These are phyloP conservation scores for Ophiostoma quercus DNA, from an alignment of 2,329 filamentous ascomycete genomes.

Conservation along the genomic window DNA sequence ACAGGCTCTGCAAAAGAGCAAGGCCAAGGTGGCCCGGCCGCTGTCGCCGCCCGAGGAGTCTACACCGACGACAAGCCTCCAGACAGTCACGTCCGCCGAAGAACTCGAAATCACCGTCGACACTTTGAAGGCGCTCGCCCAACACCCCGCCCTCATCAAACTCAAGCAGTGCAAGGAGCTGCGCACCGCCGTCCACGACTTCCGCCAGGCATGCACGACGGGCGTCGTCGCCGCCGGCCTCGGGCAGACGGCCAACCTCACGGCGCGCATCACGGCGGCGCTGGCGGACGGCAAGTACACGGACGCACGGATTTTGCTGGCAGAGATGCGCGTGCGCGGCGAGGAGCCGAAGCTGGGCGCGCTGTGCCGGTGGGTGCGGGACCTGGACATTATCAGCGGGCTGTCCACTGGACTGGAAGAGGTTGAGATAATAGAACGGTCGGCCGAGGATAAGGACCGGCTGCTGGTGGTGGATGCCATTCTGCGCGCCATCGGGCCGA, in stretches of 20 bases:
- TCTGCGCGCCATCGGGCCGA: conserved; percentile 57
- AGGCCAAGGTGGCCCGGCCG: conserved; percentile 5
- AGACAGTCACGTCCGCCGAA: conserved; percentile 54
- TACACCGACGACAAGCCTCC: conserved; percentile 39
- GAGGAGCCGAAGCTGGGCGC: conserved; percentile 63
- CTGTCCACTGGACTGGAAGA: conserved; percentile 45
- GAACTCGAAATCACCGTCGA: conserved; percentile 64
- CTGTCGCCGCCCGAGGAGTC: conserved; percentile 8
- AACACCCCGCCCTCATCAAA: conserved; percentile 60
- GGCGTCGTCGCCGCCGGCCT: conserved; percentile 55
- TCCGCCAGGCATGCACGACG: conserved; percentile 63
- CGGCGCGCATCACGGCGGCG: conserved; percentile 60
- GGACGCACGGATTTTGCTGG: conserved; percentile 60
- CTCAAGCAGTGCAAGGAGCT: conserved; percentile 63
- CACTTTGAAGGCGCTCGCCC: conserved; percentile 53
- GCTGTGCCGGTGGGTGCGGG: conserved; percentile 66
- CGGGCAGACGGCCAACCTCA: conserved; percentile 64
- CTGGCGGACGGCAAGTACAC: conserved; percentile 60
- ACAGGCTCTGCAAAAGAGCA: neutral
- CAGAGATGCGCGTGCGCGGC: conserved; percentile 64
- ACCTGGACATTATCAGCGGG: conserved; percentile 63
- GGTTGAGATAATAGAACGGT: conserved; percentile 33
- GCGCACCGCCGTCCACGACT: conserved; percentile 62
- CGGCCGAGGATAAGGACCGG: conserved; percentile 48
- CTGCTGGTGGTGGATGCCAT: conserved; percentile 60